Evolutionary conservation across 768 basidiomycete species (phyloP), one percentile per base, ranked within the genome.

Genomic region (Sarcomyxa edulis): DNA sequence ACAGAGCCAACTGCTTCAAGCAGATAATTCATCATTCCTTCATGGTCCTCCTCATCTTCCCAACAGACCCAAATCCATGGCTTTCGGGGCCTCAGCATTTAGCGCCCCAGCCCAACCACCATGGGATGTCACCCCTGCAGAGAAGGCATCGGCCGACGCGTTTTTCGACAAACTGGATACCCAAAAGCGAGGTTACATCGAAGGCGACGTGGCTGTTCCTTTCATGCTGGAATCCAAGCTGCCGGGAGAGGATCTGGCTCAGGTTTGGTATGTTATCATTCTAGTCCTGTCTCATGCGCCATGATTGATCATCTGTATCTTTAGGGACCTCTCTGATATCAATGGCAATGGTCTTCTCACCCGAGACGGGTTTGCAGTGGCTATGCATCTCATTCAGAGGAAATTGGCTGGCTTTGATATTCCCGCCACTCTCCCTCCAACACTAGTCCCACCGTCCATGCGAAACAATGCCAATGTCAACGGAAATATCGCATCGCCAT

Each of bases 161-260:
- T 82, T 80, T 62, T 99, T 97, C 55, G 79, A 84, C 42, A 67
- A 65, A n/a, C 70, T 98, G 26, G 96, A 99, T 57, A 58, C 71
- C 11, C 71, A 74, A 45, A 79, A 73, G 47, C 72, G 64, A 43
- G 93, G 92, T 0, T 88, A 71, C 53, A 84, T 98, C 14, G 92
- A 94, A 54, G 93, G 93, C 6, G 91, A 95, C 43, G 79, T 90
- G 23, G 96, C 92, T 6, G 96, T 96, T 4, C 91, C 90, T 3
- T 98, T 98, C 62, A 86, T 99, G 84, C 57, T 95, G 43, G 82
- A 92, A 60, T 94, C 91, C 22, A 81, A 86, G 32, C 64, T 99
- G 32, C 72, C 81, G 1, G 86, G 88, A 44, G 82, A 84, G 19
- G 71, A 76, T 18, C 71, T 99, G n/a, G 96, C 96, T 4, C 83